A percentile compares a stretch with the other conserved stretches of the same genome.
Evolutionary conservation across 306 rosid genomes (phyloP).

Genomic region (Glycine tomentella): DNA sequence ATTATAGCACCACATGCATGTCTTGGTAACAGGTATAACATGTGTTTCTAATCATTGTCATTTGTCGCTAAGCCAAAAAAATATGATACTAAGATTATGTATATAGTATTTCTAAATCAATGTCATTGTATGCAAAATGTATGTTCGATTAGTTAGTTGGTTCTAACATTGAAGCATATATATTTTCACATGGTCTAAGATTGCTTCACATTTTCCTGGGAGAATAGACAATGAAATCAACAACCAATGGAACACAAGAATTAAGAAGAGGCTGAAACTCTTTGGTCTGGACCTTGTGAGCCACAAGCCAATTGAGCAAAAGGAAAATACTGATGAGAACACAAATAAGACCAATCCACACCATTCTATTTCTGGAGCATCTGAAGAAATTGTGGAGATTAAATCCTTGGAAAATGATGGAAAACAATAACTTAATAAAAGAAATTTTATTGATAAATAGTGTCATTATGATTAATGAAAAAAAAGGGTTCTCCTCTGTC

Average conservation of each 20-base stretch:
- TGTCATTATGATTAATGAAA: too few species aligned
- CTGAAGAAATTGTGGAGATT: slow-evolving; percentile 43
- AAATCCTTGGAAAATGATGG: slow-evolving; percentile 38
- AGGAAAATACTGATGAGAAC: slow-evolving; percentile 42
- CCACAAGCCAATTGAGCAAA: slow-evolving; percentile 56
- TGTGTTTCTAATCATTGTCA: not conserved
- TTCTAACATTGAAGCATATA: slow-evolving; percentile 30
- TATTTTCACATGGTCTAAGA: slow-evolving; percentile 88
- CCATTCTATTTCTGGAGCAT: slow-evolving; percentile 22
- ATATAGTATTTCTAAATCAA: not conserved
- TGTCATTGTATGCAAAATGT: not conserved
- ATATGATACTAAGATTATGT: not conserved
- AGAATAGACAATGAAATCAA: slow-evolving; percentile 95
- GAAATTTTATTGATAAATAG: too few species aligned
- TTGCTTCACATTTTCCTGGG: slow-evolving; percentile 96
- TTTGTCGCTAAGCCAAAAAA: not conserved
- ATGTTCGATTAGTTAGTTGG: not conserved
- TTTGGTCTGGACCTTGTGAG: slow-evolving; percentile 72
- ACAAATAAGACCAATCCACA: slow-evolving; percentile 24
- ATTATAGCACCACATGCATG: slow-evolving; percentile 82
- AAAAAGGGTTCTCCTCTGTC: too few species aligned
- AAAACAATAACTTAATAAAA: too few species aligned
- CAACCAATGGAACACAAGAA: slow-evolving; percentile 95
- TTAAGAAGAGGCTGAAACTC: slow-evolving; percentile 84
- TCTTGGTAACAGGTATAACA: slow-evolving; percentile 87